These are phyloP conservation scores for Striga asiatica DNA, from an alignment of 257 asterid species.

Conservation along the genomic window DNA sequence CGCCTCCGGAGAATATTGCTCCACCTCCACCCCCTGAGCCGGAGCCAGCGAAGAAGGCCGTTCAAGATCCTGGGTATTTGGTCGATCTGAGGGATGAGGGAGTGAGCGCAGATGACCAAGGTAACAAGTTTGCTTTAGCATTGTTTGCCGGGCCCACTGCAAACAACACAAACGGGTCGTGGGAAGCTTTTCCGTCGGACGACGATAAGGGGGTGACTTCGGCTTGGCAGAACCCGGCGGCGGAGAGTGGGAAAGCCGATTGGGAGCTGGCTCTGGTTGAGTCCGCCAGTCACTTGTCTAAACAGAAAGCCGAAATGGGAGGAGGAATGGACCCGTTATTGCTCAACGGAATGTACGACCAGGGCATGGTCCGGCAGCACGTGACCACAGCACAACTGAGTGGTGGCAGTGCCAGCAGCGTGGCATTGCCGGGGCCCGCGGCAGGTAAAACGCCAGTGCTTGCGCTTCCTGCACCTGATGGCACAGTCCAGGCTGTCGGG, in stretches of 20 bases:
- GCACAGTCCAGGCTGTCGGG: constrained; percentile 59
- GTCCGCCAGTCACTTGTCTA: constrained; percentile 54
- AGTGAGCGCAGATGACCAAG: constrained; percentile 69
- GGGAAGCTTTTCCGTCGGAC: constrained; percentile 68
- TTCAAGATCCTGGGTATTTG: constrained; percentile 38
- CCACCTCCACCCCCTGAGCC: constrained; percentile 50
- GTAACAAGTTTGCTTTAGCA: constrained; percentile 67
- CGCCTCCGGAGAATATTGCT: constrained; percentile 51
- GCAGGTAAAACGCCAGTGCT: constrained; percentile 44
- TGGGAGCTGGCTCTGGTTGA: constrained; percentile 89
- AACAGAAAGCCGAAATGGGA: constrained; percentile 70
- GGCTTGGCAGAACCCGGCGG: constrained; percentile 95
- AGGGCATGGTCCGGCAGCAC: constrained; percentile 70
- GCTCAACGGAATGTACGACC: constrained; percentile 86
- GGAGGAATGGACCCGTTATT: constrained; percentile 77
- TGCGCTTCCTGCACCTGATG: constrained; percentile 87
- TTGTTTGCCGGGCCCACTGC: constrained; percentile 66
- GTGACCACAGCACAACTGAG: constrained; percentile 38
- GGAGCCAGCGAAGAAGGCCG: constrained; percentile 37
- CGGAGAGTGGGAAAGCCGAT: constrained; percentile 69
- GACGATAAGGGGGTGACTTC: constrained; percentile 56
- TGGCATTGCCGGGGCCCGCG: constrained; percentile 60
- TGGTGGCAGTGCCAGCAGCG: constrained; percentile 87
- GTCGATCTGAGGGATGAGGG: constrained; percentile 77
- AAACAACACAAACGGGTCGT: constrained; percentile 39